These are phyloP conservation scores for Mycena venus DNA, from an alignment of 768 basidiomycete genomes.

Conservation along the genomic window DNA sequence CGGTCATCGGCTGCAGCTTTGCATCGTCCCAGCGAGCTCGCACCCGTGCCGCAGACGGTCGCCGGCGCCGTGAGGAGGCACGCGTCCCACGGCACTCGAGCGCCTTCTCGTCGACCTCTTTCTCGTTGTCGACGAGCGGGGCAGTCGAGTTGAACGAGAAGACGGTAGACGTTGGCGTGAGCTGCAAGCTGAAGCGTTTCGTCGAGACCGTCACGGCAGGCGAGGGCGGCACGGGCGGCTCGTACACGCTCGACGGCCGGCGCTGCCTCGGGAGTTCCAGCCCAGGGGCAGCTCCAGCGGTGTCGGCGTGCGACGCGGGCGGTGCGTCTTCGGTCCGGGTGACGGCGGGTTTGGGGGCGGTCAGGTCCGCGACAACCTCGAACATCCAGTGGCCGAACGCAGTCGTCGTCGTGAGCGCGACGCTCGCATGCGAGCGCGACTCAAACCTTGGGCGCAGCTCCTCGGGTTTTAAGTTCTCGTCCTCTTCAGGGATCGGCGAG, in stretches of 20 bases:
- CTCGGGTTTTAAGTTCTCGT: slow-evolving; percentile 53
- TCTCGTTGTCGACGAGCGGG: slow-evolving; percentile 27
- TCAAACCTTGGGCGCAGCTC: slow-evolving; percentile 54
- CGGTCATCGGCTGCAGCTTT: slow-evolving; percentile 40
- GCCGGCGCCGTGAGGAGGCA: slow-evolving; percentile 22
- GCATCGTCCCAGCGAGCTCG: slow-evolving; percentile 38
- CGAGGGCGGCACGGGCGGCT: slow-evolving; percentile 33
- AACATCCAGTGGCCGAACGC: slow-evolving; percentile 89
- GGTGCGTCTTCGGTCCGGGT: slow-evolving; percentile 47
- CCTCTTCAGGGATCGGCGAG: slow-evolving; percentile 62
- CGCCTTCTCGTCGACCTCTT: slow-evolving; percentile 22
- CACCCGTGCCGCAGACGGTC: not conserved
- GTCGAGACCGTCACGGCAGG: slow-evolving; percentile 47
- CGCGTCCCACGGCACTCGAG: slow-evolving; percentile 26
- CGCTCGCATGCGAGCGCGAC: slow-evolving; percentile 38
- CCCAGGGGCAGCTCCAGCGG: slow-evolving; percentile 27
- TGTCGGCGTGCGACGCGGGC: slow-evolving; percentile 34
- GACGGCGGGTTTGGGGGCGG: slow-evolving; percentile 33
- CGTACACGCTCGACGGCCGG: slow-evolving; percentile 57
- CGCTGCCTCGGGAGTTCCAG: slow-evolving; percentile 37
- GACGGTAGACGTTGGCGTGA: slow-evolving; percentile 69
- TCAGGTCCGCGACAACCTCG: slow-evolving; percentile 79
- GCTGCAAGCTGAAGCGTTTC: slow-evolving; percentile 71
- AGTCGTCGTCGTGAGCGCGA: slow-evolving; percentile 51
- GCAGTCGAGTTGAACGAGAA: slow-evolving; percentile 37